Evolutionary conservation across 1,284 basidiomycete species (phyloP), one percentile per base, ranked within the genome.

Genomic region (Fistulinella staudtii): DNA sequence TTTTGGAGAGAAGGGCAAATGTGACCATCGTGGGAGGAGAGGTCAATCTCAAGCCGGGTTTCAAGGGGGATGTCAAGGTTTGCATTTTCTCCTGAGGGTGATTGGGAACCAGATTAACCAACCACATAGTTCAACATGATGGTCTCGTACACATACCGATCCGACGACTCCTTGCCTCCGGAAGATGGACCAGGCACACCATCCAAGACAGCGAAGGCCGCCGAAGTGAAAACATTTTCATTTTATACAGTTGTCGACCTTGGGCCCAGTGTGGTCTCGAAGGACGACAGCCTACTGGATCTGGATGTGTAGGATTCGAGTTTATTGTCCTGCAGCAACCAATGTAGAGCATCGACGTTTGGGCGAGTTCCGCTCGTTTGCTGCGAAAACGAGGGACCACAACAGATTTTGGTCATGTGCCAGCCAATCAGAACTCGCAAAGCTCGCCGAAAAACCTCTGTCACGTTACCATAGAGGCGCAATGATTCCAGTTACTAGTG

Each of bases 101-200:
- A 35, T 38, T 11, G 8, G 33, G 24, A 14, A 28, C 31, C n/a
- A n/a, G n/a, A n/a, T n/a, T 47, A 49, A 45, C 30, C 34, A 13
- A 18, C 9, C 54, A 6, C 40, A 10, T 59, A 95, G 92, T 92
- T 93, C 63, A 93, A 93, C 57, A 85, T 95, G 79, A 76, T 93
- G 47, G 84, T 96, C 2, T 83, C 89, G 5, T 96, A 92, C 63
- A 94, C 91, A 0, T 96, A 97, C 64, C 80, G 87, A 27, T 87
- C 88, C 0, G 93, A 95, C 57, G 93, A 94, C 47, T 74, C 82
- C 1, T 71, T 77, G 4, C 75, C 77, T 6, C 79, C 80, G 8
- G 81, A 82, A 41, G 74, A 76, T 53, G 77, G 76, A 28, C 68
- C 61, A 24, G 73, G 69, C 15, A 77, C 75, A 13, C 69, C 74